phyloP scores from a whole-genome alignment of 257 asterid genomes.

The Nicotiana sylvestris region DNA sequence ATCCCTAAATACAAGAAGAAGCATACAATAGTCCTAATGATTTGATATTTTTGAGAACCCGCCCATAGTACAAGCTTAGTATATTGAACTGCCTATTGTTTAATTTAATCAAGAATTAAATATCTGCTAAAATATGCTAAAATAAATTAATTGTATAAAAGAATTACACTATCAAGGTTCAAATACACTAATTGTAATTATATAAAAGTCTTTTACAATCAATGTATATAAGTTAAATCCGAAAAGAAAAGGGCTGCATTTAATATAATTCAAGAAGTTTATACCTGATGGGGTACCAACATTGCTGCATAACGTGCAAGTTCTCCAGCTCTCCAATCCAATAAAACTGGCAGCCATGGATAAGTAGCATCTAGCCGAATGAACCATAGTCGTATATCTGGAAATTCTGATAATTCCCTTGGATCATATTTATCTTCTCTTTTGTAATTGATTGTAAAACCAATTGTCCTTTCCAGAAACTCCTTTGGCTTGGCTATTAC shows the following conservation, averaged over 20 bases:
- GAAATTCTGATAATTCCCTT: slow-evolving; percentile 73
- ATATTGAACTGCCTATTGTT: no score
- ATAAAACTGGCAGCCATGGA: slow-evolving; percentile 80
- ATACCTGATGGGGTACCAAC: slow-evolving; percentile 92
- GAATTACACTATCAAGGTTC: no score
- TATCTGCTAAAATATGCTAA: background rate
- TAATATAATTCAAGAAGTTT: background rate
- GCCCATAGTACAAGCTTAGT: background rate
- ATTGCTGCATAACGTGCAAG: slow-evolving; percentile 90
- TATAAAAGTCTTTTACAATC: background rate
- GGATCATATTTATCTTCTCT: slow-evolving; percentile 69
- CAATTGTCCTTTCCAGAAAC: slow-evolving; percentile 60
- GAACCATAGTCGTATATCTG: slow-evolving; percentile 87
- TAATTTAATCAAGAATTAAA: background rate
- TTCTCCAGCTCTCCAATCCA: slow-evolving; percentile 96
- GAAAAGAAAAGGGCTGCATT: background rate
- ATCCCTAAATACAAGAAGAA: no score
- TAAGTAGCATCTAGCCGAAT: slow-evolving; percentile 60
- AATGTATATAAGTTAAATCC: background rate
- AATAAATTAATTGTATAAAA: no score
- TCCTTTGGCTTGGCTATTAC: slow-evolving; percentile 52
- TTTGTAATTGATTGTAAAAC: slow-evolving; percentile 63
- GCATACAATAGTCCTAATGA: no score
- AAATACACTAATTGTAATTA: background rate
- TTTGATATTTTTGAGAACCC: no score